phyloP scores from a whole-genome alignment of 768 basidiomycete genomes.

The Termitomyces sp. region DNA sequence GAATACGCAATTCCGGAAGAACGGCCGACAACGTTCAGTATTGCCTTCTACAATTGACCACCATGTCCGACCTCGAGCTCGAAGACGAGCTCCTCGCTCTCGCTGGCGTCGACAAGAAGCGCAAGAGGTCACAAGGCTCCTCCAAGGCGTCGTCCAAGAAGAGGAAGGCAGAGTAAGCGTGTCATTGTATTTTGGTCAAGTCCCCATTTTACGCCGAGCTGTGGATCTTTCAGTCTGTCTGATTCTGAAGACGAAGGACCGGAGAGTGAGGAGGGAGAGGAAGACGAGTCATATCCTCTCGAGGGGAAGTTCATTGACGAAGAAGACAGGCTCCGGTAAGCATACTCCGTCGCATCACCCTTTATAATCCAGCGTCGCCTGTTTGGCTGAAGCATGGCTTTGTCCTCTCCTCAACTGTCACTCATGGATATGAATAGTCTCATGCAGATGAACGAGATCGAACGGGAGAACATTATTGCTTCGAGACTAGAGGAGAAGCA shows the following conservation, averaged over 20 bases:
- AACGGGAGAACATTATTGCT: conserved; percentile 83
- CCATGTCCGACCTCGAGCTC: conserved; percentile 46
- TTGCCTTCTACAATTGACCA: conserved; percentile 5
- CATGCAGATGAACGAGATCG: conserved; percentile 76
- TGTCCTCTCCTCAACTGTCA: conserved; percentile 14
- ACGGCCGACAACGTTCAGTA: background rate
- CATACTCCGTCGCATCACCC: conserved; percentile 16
- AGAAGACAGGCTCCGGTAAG: conserved; percentile 76
- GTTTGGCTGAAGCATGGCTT: conserved; percentile 20
- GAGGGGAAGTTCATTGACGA: conserved; percentile 91
- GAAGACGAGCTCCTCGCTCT: conserved; percentile 80
- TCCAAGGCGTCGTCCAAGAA: conserved; percentile 50
- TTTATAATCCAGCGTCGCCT: conserved; percentile 21
- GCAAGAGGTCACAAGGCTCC: conserved; percentile 46
- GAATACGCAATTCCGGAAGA: background rate
- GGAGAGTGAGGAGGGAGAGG: conserved; percentile 58
- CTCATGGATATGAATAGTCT: conserved; percentile 44
- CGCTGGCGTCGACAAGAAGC: conserved; percentile 68
- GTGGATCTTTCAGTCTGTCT: conserved; percentile 25
- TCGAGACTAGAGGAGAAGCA: conserved; percentile 79
- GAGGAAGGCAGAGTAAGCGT: conserved; percentile 67
- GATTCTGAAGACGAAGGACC: conserved; percentile 52
- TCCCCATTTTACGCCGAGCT: conserved; percentile 12
- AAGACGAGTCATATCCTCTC: conserved; percentile 73
- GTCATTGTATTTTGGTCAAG: conserved; percentile 8